A percentile compares a stretch with the other conserved stretches of the same genome.
These are phyloP conservation scores for Xylaria intraflava DNA, from an alignment of 495 filamentous ascomycete genomes.

Conservation along the genomic window DNA sequence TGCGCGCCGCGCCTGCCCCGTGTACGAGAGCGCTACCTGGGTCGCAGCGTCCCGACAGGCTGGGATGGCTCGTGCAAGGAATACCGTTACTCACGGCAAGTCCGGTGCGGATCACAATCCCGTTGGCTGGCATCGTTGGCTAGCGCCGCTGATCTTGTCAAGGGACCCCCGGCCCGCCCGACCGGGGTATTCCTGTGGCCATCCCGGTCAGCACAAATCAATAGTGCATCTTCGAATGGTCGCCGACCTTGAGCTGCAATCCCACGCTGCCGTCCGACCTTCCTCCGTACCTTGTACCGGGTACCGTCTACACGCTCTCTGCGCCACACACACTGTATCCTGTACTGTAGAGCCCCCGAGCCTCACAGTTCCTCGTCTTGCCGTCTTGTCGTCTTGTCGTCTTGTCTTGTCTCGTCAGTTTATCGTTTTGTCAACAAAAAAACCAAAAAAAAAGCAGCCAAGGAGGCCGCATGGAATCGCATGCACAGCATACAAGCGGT, in stretches of 20 bases:
- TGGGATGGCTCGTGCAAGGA: constrained; percentile 17
- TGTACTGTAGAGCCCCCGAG: neutral
- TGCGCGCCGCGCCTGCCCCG: no score
- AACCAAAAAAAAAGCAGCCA: neutral
- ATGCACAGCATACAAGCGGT: constrained; percentile 1
- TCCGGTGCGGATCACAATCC: constrained; percentile 13
- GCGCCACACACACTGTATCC: neutral
- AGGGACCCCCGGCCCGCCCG: neutral
- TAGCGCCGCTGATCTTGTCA: constrained; percentile 10
- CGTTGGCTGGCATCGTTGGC: constrained; percentile 11
- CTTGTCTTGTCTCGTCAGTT: no score
- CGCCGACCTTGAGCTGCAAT: constrained; percentile 13
- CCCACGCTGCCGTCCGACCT: constrained; percentile 6
- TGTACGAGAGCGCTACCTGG: no score
- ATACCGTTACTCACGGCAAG: constrained; percentile 12
- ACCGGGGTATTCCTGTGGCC: neutral
- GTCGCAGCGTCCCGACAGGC: constrained; percentile 10
- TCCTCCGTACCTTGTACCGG: neutral
- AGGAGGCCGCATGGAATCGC: neutral
- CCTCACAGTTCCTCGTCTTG: neutral
- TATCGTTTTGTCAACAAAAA: no score
- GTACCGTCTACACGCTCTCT: no score
- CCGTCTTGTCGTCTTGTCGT: no score
- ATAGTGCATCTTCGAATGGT: constrained; percentile 10
- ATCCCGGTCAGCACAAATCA: constrained; percentile 9